Evolutionary conservation across 345 rosid genomes (phyloP), one percentile per base, ranked within the genome.

Genomic region (Rhodomyrtus tomentosa): DNA sequence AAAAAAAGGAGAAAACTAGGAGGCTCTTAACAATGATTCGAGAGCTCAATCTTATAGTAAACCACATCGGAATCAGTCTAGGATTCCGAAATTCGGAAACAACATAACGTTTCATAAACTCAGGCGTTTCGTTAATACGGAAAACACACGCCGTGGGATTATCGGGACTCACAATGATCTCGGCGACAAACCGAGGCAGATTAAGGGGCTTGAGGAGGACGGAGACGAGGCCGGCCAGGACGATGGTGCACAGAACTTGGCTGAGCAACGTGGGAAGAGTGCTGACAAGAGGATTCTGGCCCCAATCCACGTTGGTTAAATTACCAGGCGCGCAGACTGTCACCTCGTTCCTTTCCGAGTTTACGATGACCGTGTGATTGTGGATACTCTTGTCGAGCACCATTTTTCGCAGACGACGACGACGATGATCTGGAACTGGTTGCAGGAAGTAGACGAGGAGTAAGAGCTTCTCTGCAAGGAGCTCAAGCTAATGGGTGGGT

Each of bases 131-230:
- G 13, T 36, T 68, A 20, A 68, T 18, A 21, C 8, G 45, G 45
- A 68, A 36, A 68, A 40, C 45, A 68, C 38, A 36, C 25, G 10
- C 45, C 25, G 20, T 4, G 9, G 36, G 45, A 36, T 36, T 4
- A 22, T 68, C 79, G 45, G 51, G 55, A 51, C 88, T 84, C 88
- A 91, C 91, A 52, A 88, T 13, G 81, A 89, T 53, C 54, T 87
- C 86, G 4, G 89, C 72, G 24, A 88, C 82, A 3, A 91, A 55
- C 10, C 87, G 90, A 18, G 89, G 91, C 27, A 84, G 84, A 22
- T 55, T 58, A 8, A 89, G 58, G 68, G 91, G 90, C 55, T 55
- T 88, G 40, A 89, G 85, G 55, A 89, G 54, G 87, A 84, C 52
- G 84, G 32, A 85, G 82, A 91, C 13, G 62, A 76, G 0, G 32